Conservation (phyloP, 306 rosid genomes). For the Carpinus fangiana region DNA sequence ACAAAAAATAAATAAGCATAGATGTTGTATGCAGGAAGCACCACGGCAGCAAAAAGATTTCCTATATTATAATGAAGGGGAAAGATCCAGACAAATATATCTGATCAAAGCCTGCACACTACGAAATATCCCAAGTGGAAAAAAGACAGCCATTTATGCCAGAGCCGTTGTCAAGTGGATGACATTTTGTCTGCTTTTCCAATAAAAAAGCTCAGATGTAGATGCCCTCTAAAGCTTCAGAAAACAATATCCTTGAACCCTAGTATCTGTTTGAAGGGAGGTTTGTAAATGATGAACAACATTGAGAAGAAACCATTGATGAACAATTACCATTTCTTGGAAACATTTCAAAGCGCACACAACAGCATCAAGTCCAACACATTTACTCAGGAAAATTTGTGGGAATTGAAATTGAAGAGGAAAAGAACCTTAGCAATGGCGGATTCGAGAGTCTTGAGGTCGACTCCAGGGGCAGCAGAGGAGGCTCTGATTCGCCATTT, state of each 20-base stretch:
- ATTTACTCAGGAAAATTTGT: neutral
- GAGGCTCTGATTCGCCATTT: conserved; percentile 52
- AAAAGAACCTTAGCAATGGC: conserved; percentile 71
- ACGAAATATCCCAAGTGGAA: neutral
- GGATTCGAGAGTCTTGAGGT: conserved; percentile 69
- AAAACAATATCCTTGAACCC: too few relatives aligned
- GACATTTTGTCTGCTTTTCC: neutral
- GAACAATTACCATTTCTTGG: too few relatives aligned
- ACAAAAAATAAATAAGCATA: neutral
- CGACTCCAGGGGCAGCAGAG: conserved; percentile 75
- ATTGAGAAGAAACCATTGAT: too few relatives aligned
- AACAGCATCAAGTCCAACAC: neutral
- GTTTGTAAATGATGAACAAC: too few relatives aligned
- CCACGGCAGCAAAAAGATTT: too few relatives aligned
- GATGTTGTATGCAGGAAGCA: neutral
- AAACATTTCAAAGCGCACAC: neutral
- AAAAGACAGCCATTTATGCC: neutral
- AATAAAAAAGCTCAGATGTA: neutral
- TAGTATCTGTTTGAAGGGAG: too few relatives aligned
- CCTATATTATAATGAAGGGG: too few relatives aligned
- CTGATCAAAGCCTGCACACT: neutral
- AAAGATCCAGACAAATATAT: neutral
- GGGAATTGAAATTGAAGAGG: neutral
- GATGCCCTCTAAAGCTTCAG: too few relatives aligned
- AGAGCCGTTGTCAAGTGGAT: neutral